Evolutionary conservation across 371 early-diverging fungal species (phyloP), one percentile per base, ranked within the genome.

Genomic region (Mucor mucedo): DNA sequence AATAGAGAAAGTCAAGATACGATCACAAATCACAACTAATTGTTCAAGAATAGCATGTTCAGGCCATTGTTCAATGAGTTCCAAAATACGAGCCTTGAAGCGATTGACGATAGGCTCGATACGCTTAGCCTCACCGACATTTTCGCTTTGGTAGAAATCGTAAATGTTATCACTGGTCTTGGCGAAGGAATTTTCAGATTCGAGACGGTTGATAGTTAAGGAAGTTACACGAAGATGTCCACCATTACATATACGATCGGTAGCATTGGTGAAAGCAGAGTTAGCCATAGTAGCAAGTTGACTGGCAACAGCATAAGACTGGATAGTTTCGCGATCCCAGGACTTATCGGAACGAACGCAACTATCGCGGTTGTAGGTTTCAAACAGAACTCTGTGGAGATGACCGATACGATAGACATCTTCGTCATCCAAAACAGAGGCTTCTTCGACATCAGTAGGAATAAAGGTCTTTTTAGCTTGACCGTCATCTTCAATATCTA

Each of bases 81-180:
- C 78, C 14, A 74, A 62, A 1, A 95, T 72, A 16, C 92, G 88
- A 16, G 55, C 66, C 58, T 89, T 85, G 56, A 95, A 86, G 8
- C 83, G 80, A 35, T 71, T 65, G 4, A 97, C 75, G 9, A 95
- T 70, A 5, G 90, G 86, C 35, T 77, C 73, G 2, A 94, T 73
- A 11, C 78, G 80, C 60, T 83, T 85, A 0, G 92, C 90, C 70
- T 97, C 94, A 14, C 68, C 70, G 2, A 91, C 76, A 55, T 93
- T 90, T 55, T 91, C 73, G 63, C 94, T 93, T 60, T 89, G 86
- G 78, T 98, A 98, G 61, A 97, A 97, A 72, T 98, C 88, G 67
- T 92, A 91, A n/a, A 87, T 83, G 28, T 62, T 68, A 58, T 75
- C 71, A 62, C 79, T 62, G 47, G 70, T 47, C 70, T 72, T 78